Evolutionary conservation across 345 rosid species (phyloP).

Genomic region (Limnanthes douglasii): DNA sequence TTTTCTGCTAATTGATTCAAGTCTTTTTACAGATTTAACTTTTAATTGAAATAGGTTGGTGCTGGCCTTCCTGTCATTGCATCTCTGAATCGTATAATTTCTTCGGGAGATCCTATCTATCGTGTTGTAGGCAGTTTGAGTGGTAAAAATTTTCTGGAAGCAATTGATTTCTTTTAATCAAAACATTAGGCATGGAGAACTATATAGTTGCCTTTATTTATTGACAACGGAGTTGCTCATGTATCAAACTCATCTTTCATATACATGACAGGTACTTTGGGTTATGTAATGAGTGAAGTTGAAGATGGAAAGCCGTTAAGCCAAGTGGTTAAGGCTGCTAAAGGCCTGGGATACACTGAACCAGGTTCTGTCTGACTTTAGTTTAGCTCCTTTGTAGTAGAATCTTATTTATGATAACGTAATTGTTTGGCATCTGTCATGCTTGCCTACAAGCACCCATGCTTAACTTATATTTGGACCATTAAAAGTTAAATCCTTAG

Average conservation of each 20-base stretch:
- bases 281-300: slow-evolving; percentile 92
- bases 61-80: slow-evolving; percentile 94
- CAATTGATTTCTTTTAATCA: slow-evolving; percentile 7
- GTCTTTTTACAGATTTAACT: neutral
- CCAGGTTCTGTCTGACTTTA: slow-evolving; percentile 42
- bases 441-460: neutral
- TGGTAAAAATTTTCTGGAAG: slow-evolving; percentile 24
- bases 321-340: slow-evolving; percentile 79
- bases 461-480: too few relatives aligned
- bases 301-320: slow-evolving; percentile 85
- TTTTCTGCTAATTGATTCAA: neutral
- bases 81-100: slow-evolving; percentile 60
- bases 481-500: too few relatives aligned
- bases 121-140: slow-evolving; percentile 73
- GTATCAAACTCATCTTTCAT: slow-evolving; percentile 4
- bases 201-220: too few relatives aligned
- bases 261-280: slow-evolving; percentile 49
- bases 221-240: too few relatives aligned
- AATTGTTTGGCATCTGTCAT: slow-evolving; percentile 1
- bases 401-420: slow-evolving; percentile 1
- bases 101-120: slow-evolving; percentile 70
- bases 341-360: slow-evolving; percentile 82
- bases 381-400: slow-evolving; percentile 5
- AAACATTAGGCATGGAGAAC: too few relatives aligned
- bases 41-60: slow-evolving; percentile 35